Percentiles rank a stretch among this genome's conserved stretches.
phyloP scores from a whole-genome alignment of 2,329 filamentous ascomycete species.

The Xylariomycetidae sp. region DNA sequence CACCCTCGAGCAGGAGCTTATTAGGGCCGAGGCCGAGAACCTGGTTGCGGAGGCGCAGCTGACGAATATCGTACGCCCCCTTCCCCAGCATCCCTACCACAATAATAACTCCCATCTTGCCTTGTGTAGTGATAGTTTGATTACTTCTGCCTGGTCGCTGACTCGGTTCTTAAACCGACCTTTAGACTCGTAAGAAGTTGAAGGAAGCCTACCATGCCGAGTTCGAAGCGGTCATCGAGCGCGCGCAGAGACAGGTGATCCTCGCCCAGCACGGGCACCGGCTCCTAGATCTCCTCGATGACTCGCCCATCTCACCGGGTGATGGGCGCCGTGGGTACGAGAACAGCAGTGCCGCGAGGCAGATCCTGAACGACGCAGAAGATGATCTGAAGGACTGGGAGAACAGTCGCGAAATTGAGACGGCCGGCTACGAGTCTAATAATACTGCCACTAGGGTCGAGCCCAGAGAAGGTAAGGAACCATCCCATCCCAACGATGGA shows the following conservation, averaged over 20 bases:
- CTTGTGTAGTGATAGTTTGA: too few species aligned
- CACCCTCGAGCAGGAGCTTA: conserved; percentile 90
- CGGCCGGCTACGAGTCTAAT: too few species aligned
- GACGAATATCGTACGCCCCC: conserved; percentile 74
- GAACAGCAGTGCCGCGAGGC: conserved; percentile 63
- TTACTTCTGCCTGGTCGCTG: too few species aligned
- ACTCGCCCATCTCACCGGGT: conserved; percentile 83
- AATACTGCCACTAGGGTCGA: too few species aligned
- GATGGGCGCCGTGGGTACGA: conserved; percentile 69
- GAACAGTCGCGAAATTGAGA: conserved; percentile 19
- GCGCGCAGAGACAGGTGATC: conserved; percentile 94
- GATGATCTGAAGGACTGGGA: conserved; percentile 78
- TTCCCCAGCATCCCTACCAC: too few species aligned
- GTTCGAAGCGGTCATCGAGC: conserved; percentile 87
- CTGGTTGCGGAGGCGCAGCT: conserved; percentile 94
- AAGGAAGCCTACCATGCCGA: conserved; percentile 91
- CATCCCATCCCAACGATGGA: background rate
- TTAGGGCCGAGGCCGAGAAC: conserved; percentile 91
- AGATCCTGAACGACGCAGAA: conserved; percentile 89
- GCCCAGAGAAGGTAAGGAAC: too few species aligned
- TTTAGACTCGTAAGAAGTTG: conserved; percentile 91
- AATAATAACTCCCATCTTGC: too few species aligned
- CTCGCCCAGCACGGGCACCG: conserved; percentile 86
- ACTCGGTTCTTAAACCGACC: too few species aligned
- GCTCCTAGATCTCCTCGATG: conserved; percentile 80